Conservation (phyloP, 2,329 filamentous ascomycete species). For the Fusarium sp. region DNA sequence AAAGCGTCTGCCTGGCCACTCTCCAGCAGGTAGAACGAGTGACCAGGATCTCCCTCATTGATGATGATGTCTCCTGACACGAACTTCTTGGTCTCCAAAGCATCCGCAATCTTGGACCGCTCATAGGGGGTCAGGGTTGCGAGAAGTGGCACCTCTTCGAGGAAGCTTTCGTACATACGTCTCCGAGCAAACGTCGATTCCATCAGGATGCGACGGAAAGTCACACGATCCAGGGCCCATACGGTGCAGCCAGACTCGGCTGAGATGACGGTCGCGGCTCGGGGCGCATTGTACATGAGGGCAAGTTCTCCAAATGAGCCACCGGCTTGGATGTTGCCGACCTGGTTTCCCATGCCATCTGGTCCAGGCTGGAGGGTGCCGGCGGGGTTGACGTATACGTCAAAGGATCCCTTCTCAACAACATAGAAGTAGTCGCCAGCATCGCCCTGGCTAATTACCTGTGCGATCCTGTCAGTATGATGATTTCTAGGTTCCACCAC, state of each 20-base stretch:
- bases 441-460: constrained; percentile 96
- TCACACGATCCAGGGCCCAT: constrained; percentile 95
- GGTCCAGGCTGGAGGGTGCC: constrained; percentile 85
- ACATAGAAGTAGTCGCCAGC: constrained; percentile 98
- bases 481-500: background rate
- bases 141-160: constrained; percentile 93
- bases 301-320: constrained; percentile 97
- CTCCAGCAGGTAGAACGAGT: constrained; percentile 93
- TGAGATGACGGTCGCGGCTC: constrained; percentile 93
- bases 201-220: constrained; percentile 98
- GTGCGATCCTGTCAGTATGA: constrained; percentile 50
- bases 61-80: constrained; percentile 87
- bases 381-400: constrained; percentile 87
- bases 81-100: constrained; percentile 92
- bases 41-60: constrained; percentile 89
- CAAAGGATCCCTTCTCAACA: constrained; percentile 91
- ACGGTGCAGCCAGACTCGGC: constrained; percentile 84
- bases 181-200: constrained; percentile 96
- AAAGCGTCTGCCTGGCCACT: constrained; percentile 88
- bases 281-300: constrained; percentile 98
- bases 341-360: constrained; percentile 87
- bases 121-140: constrained; percentile 90
- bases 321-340: constrained; percentile 86
- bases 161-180: constrained; percentile 96
- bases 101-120: constrained; percentile 97